Conservation (phyloP, 768 basidiomycete species). For the Suillus americanus region DNA sequence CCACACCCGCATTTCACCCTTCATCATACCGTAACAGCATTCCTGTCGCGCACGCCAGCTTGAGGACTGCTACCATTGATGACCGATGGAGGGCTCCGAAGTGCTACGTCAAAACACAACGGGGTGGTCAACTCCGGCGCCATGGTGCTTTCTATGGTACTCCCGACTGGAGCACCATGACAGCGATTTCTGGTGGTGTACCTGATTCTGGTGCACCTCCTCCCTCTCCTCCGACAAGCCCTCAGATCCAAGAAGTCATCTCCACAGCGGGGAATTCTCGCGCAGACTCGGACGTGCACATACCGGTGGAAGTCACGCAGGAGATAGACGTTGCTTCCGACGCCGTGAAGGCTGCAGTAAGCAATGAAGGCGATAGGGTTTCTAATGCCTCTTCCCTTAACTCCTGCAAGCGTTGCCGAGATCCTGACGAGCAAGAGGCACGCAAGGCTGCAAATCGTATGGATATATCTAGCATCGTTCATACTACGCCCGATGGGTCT, state of each 20-base stretch:
- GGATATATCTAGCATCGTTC: not conserved
- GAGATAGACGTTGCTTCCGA: not conserved
- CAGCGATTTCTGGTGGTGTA: not conserved
- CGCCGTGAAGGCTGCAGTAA: no score
- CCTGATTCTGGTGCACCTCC: not conserved
- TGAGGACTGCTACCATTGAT: not conserved
- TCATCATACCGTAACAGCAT: not conserved
- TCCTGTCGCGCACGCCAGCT: no score
- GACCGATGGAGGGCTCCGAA: not conserved
- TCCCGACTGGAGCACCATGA: slow-evolving; percentile 5
- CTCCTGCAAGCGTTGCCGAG: not conserved
- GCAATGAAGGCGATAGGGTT: not conserved
- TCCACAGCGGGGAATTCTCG: not conserved
- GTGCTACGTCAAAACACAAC: not conserved
- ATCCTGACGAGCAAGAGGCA: not conserved
- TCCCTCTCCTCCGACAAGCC: not conserved
- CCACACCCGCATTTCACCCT: not conserved
- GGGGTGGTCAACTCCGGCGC: not conserved
- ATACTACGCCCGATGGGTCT: not conserved
- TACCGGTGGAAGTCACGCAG: not conserved
- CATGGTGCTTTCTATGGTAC: slow-evolving; percentile 8
- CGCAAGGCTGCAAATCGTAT: not conserved
- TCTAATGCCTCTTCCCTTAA: not conserved
- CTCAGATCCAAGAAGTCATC: not conserved
- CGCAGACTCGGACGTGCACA: not conserved